phyloP scores from a whole-genome alignment of 2,329 filamentous ascomycete genomes.

The Penicillium sp. region DNA sequence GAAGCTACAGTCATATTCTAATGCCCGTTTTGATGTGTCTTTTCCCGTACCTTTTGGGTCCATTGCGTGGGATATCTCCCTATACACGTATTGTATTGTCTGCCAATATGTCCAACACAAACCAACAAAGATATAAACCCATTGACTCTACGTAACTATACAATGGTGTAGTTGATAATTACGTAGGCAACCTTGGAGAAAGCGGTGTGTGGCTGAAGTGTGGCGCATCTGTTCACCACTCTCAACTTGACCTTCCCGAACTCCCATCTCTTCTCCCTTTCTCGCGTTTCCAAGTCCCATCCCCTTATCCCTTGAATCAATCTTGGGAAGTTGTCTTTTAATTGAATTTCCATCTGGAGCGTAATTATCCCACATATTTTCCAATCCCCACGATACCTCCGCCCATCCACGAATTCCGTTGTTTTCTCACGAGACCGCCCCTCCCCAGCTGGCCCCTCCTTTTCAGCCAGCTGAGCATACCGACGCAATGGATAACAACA shows the following conservation, averaged over 20 bases:
- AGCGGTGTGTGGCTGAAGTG: constrained; percentile 20
- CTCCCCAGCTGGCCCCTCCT: constrained; percentile 24
- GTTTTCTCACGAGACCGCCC: constrained; percentile 31
- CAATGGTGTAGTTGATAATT: constrained; percentile 1
- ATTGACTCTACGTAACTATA: neutral
- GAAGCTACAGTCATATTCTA: neutral
- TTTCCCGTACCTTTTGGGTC: neutral
- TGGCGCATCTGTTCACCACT: constrained; percentile 19
- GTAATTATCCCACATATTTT: constrained; percentile 8
- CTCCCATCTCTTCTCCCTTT: constrained; percentile 21
- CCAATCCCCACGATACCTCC: constrained; percentile 7
- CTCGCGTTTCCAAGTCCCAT: constrained; percentile 15
- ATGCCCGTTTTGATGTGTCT: neutral
- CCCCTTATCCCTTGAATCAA: constrained; percentile 18
- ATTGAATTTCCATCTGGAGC: constrained; percentile 12
- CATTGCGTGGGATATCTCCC: neutral
- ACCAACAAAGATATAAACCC: neutral
- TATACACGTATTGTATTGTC: neutral
- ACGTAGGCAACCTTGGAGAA: constrained; percentile 2
- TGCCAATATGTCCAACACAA: neutral
- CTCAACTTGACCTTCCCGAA: constrained; percentile 22
- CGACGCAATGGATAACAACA: constrained; percentile 79
- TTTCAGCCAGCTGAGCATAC: constrained; percentile 20
- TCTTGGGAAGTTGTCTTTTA: constrained; percentile 11
- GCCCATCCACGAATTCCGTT: constrained; percentile 12